Percentiles rank a stretch among this genome's conserved stretches.
Conservation (phyloP, 2,329 filamentous ascomycete species). For the Claviceps sp. region DNA sequence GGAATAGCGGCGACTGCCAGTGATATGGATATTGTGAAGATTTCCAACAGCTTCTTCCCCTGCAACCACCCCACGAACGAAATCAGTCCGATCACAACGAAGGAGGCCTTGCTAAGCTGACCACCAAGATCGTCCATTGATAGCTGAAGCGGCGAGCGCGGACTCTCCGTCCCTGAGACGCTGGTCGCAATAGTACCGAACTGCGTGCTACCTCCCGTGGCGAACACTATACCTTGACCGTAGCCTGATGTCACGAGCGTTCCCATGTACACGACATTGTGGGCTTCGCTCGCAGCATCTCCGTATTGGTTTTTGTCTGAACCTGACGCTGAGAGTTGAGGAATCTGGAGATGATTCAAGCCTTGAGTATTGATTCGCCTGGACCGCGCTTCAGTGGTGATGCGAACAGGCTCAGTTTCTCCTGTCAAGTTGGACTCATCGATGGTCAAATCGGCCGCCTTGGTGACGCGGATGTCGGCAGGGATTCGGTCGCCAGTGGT, state of each 20-base stretch:
- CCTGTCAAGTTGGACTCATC: slow-evolving; percentile 95
- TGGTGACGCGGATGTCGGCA: slow-evolving; percentile 87
- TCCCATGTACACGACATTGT: slow-evolving; percentile 97
- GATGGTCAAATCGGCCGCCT: slow-evolving; percentile 78
- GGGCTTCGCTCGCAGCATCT: slow-evolving; percentile 48
- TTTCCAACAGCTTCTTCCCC: slow-evolving; percentile 79
- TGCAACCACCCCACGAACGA: slow-evolving; percentile 82
- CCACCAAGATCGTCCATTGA: slow-evolving; percentile 97
- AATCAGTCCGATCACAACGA: slow-evolving; percentile 85
- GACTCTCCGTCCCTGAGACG: slow-evolving; percentile 87
- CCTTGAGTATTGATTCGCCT: slow-evolving; percentile 16
- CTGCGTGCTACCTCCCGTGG: slow-evolving; percentile 83
- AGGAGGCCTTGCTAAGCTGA: slow-evolving; percentile 92
- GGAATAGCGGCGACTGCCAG: slow-evolving; percentile 93
- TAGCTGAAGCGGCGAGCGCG: slow-evolving; percentile 80
- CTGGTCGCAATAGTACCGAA: slow-evolving; percentile 95
- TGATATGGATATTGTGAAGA: slow-evolving; percentile 96
- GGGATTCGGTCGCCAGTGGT: slow-evolving; percentile 94
- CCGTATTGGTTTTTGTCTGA: slow-evolving; percentile 45
- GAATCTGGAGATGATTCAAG: slow-evolving; percentile 16
- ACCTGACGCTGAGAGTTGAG: slow-evolving; percentile 27
- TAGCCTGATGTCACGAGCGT: slow-evolving; percentile 90
- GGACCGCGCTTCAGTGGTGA: slow-evolving; percentile 49
- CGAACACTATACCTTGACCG: slow-evolving; percentile 93
- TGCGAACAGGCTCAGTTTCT: slow-evolving; percentile 84